Evolutionary conservation across 2,329 filamentous ascomycete species (phyloP).

Genomic region (Aureobasidium sp.): DNA sequence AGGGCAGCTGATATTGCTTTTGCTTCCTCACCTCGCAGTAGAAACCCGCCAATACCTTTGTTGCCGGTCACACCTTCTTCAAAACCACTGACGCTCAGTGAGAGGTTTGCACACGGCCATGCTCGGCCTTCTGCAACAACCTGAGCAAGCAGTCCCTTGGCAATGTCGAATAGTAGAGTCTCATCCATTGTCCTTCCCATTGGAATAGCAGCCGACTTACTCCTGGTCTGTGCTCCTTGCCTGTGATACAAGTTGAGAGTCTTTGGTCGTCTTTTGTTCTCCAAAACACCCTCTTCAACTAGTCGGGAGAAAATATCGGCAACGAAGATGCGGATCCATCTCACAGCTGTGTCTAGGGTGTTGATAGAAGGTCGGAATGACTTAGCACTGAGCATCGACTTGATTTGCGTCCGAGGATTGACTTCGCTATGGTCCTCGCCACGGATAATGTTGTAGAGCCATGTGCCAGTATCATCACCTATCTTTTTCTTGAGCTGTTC

Average conservation of each 20-base stretch:
- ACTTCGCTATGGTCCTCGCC: conserved; percentile 84
- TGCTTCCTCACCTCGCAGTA: conserved; percentile 58
- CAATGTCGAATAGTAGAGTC: conserved; percentile 61
- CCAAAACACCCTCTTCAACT: conserved; percentile 81
- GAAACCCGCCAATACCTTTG: conserved; percentile 74
- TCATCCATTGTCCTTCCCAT: conserved; percentile 67
- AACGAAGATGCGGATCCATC: conserved; percentile 85
- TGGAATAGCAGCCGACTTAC: conserved; percentile 68
- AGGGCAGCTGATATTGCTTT: conserved; percentile 33
- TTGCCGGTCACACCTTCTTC: conserved; percentile 81
- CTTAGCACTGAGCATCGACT: conserved; percentile 95
- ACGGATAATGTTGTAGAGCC: conserved; percentile 77
- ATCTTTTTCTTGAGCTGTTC: conserved; percentile 70
- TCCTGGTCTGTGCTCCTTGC: conserved; percentile 62
- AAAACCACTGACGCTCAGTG: conserved; percentile 81
- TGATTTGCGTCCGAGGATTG: conserved; percentile 84
- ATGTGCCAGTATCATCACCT: conserved; percentile 74
- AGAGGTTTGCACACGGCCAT: conserved; percentile 90
- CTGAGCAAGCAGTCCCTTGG: conserved; percentile 67
- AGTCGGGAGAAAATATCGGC: conserved; percentile 86
- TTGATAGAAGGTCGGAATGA: conserved; percentile 83
- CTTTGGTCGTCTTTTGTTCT: conserved; percentile 77
- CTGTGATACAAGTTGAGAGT: conserved; percentile 80
- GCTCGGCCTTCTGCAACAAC: conserved; percentile 67
- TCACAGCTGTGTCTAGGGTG: conserved; percentile 64